Evolutionary conservation across 2,329 filamentous ascomycete species (phyloP).

Genomic region (Clonostachys rosea): DNA sequence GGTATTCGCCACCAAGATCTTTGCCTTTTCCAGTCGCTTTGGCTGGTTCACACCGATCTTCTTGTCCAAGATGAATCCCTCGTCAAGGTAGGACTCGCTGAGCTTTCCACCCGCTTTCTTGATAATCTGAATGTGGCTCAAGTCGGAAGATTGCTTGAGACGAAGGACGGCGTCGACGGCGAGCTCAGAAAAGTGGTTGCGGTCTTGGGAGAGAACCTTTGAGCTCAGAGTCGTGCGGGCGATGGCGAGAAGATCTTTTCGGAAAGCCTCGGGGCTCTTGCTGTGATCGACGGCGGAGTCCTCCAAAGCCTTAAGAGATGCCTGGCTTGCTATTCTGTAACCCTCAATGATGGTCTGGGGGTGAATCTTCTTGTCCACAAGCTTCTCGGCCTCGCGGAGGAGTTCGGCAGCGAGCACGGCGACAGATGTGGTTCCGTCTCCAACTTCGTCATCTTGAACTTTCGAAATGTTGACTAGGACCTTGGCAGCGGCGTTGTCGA

Average conservation of each 20-base stretch:
- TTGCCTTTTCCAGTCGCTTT: conserved; percentile 94
- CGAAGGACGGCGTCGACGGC: conserved; percentile 89
- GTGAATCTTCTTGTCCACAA: conserved; percentile 97
- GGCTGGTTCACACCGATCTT: conserved; percentile 99
- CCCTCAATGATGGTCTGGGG: conserved; percentile 99
- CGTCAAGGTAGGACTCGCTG: conserved; percentile 94
- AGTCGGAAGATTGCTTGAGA: conserved; percentile 83
- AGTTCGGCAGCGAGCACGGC: conserved; percentile 93
- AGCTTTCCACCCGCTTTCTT: conserved; percentile 99
- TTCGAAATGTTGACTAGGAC: conserved; percentile 99
- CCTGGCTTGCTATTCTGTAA: conserved; percentile 92
- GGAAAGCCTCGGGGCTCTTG: conserved; percentile 76
- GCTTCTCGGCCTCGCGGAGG: conserved; percentile 91
- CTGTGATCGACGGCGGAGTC: conserved; percentile 86
- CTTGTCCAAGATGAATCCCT: conserved; percentile 98
- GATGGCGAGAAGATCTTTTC: conserved; percentile 84
- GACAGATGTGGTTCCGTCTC: conserved; percentile 97
- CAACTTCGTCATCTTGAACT: conserved; percentile 97
- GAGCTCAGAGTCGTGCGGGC: conserved; percentile 94
- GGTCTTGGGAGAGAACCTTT: conserved; percentile 92
- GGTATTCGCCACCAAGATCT: conserved; percentile 96
- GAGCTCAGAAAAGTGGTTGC: conserved; percentile 83
- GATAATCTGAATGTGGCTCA: conserved; percentile 98
- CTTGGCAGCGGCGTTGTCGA: conserved; percentile 97
- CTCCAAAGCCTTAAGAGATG: conserved; percentile 80